Percentiles rank a stretch among this genome's conserved stretches.
Conservation (phyloP, 129 eudicot genomes). For the Saposhnikovia divaricata region DNA sequence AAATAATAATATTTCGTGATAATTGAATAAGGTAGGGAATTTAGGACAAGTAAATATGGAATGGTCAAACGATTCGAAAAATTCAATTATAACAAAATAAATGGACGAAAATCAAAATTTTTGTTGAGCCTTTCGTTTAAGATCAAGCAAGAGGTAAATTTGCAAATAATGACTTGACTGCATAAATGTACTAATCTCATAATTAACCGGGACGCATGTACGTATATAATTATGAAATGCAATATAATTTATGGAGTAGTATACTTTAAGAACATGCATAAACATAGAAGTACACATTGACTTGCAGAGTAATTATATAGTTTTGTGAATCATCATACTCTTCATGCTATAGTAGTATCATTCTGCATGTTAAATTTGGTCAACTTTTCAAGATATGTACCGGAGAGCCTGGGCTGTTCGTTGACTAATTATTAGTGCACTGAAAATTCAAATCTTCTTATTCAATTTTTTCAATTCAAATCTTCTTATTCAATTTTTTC, state of each 20-base stretch:
- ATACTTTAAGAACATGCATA: background rate
- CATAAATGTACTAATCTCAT: background rate
- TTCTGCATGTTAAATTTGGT: background rate
- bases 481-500: background rate
- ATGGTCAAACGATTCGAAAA: background rate
- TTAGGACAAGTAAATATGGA: background rate
- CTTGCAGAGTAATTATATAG: background rate
- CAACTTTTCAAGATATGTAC: background rate
- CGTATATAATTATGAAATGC: background rate
- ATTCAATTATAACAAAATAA: background rate
- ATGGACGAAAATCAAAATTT: background rate
- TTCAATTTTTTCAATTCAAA: background rate
- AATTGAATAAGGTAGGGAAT: background rate
- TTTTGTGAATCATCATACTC: background rate
- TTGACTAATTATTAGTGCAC: background rate
- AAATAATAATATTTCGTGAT: background rate
- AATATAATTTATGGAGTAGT: background rate
- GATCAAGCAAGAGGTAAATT: background rate
- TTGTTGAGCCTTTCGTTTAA: too few relatives aligned
- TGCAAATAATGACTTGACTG: background rate
- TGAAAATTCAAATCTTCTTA: background rate
- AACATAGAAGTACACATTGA: background rate
- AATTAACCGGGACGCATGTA: background rate
- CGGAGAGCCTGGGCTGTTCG: background rate
- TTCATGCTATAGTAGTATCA: background rate